Conservation (phyloP, 2,329 filamentous ascomycete species). For the Aspergillus sp. region DNA sequence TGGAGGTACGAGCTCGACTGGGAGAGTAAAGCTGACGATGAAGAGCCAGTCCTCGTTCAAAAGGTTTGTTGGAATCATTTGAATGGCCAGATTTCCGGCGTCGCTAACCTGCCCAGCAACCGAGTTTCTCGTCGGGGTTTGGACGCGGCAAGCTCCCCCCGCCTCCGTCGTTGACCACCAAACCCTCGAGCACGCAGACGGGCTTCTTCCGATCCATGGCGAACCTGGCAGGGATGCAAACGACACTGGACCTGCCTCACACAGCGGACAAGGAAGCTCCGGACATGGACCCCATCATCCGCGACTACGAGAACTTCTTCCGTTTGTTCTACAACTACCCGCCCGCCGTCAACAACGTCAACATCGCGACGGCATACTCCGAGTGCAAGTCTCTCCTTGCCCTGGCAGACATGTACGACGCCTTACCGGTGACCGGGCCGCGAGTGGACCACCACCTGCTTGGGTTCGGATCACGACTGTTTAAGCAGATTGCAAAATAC, state of each 20-base stretch:
- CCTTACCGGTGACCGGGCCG: slow-evolving; percentile 74
- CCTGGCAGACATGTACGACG: slow-evolving; percentile 91
- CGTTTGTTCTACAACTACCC: slow-evolving; percentile 93
- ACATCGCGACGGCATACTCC: slow-evolving; percentile 85
- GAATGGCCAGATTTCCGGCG: background rate
- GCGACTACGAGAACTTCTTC: slow-evolving; percentile 92
- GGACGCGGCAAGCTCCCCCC: slow-evolving; percentile 39
- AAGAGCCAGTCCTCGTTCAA: slow-evolving; percentile 81
- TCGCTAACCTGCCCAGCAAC: slow-evolving; percentile 23
- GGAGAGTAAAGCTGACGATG: slow-evolving; percentile 56
- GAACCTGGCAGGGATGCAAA: slow-evolving; percentile 56
- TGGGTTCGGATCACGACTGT: slow-evolving; percentile 80
- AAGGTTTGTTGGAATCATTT: slow-evolving; percentile 52
- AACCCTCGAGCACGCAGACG: slow-evolving; percentile 51
- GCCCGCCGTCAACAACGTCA: slow-evolving; percentile 70
- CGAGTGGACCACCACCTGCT: slow-evolving; percentile 89
- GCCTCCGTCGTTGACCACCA: slow-evolving; percentile 53
- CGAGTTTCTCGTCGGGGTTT: slow-evolving; percentile 45
- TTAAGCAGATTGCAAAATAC: slow-evolving; percentile 96
- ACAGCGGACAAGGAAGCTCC: slow-evolving; percentile 49
- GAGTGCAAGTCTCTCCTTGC: slow-evolving; percentile 85
- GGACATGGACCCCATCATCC: slow-evolving; percentile 60
- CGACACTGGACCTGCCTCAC: slow-evolving; percentile 41
- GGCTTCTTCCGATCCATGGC: slow-evolving; percentile 83
- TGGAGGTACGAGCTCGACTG: slow-evolving; percentile 88